These are phyloP conservation scores for Cryphonectria parasitica DNA, from an alignment of 2,329 filamentous ascomycete genomes.

Conservation along the genomic window DNA sequence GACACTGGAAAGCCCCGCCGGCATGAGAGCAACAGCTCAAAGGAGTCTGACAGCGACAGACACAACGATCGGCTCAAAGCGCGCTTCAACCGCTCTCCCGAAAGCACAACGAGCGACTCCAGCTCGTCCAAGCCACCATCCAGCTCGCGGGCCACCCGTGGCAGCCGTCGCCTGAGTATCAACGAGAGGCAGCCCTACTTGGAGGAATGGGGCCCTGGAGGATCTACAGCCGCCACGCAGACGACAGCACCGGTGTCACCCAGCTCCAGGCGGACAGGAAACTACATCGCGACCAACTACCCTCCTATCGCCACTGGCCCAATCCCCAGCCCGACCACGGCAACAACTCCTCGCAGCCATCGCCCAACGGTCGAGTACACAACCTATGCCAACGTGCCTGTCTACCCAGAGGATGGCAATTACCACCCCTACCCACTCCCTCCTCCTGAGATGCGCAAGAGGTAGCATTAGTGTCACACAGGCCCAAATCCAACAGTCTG, in stretches of 20 bases:
- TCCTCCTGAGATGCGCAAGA: slow-evolving; percentile 9
- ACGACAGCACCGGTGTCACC: not conserved
- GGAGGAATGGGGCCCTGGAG: slow-evolving; percentile 15
- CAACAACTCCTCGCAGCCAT: slow-evolving; percentile 25
- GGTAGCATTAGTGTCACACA: not conserved
- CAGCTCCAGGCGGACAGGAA: slow-evolving; percentile 15
- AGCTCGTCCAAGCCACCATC: slow-evolving; percentile 25
- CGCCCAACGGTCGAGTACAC: slow-evolving; percentile 23
- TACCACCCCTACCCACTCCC: slow-evolving; percentile 25
- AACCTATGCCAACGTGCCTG: slow-evolving; percentile 1
- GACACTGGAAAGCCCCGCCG: slow-evolving; percentile 35
- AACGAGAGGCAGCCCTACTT: slow-evolving; percentile 19
- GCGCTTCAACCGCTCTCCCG: slow-evolving; percentile 37
- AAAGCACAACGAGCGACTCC: slow-evolving; percentile 37
- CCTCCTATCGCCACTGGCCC: slow-evolving; percentile 6
- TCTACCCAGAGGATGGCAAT: slow-evolving; percentile 21
- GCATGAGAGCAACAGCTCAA: slow-evolving; percentile 34
- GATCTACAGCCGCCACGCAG: not conserved
- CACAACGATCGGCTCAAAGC: slow-evolving; percentile 36
- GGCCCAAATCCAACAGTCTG: not conserved
- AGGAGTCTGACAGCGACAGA: slow-evolving; percentile 34
- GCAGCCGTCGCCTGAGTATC: slow-evolving; percentile 19
- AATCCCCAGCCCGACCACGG: slow-evolving; percentile 17
- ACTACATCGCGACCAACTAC: slow-evolving; percentile 13
- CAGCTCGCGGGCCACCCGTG: slow-evolving; percentile 18